Evolutionary conservation across 495 filamentous ascomycete species (phyloP).

Genomic region (Glarea lozoyensis): DNA sequence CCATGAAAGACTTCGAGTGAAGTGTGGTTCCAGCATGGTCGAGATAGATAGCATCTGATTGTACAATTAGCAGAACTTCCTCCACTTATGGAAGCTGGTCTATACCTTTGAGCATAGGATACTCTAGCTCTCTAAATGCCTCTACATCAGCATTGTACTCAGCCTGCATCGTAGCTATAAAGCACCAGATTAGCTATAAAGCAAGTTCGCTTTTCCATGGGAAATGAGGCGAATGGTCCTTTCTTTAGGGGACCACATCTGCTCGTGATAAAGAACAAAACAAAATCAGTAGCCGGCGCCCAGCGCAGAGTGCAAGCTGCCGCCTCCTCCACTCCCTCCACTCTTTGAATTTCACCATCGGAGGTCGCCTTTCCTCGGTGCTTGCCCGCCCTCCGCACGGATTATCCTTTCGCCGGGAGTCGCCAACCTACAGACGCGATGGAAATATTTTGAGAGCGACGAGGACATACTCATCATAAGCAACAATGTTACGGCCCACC

Average conservation of each 20-base stretch:
- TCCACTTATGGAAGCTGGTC: neutral
- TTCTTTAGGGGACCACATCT: too few species aligned
- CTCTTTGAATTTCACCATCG: slow-evolving; percentile 1
- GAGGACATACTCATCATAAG: slow-evolving; percentile 3
- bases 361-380: slow-evolving; percentile 10
- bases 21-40: slow-evolving; percentile 89
- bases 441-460: slow-evolving; percentile 6
- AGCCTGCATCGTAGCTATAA: slow-evolving; percentile 13
- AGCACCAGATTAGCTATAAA: too few species aligned
- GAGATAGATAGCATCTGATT: slow-evolving; percentile 66
- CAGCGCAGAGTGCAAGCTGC: slow-evolving; percentile 5
- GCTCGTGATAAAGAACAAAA: slow-evolving; percentile 2
- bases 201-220: too few species aligned
- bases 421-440: neutral
- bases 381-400: neutral
- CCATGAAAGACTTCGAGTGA: slow-evolving; percentile 73
- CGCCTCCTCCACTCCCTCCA: neutral
- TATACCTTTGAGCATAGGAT: slow-evolving; percentile 74
- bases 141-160: slow-evolving; percentile 62
- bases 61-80: slow-evolving; percentile 2
- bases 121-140: slow-evolving; percentile 59
- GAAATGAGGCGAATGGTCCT: too few species aligned
- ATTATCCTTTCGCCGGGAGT: slow-evolving; percentile 1
- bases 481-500: slow-evolving; percentile 22
- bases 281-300: slow-evolving; percentile 4